These are phyloP conservation scores for Begonia loranthoides DNA, from an alignment of 306 rosid genomes.

Conservation along the genomic window DNA sequence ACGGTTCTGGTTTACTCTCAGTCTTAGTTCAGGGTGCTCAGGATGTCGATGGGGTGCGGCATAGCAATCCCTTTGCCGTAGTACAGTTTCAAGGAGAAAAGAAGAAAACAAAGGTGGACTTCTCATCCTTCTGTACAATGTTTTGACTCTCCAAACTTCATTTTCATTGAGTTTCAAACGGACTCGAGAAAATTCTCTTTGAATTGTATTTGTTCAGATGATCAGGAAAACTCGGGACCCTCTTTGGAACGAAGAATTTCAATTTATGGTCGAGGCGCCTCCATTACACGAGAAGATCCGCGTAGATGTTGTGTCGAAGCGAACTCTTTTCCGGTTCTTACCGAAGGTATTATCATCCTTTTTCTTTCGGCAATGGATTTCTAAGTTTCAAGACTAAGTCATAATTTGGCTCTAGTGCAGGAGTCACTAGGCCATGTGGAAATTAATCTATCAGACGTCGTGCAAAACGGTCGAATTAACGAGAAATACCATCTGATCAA, in stretches of 20 bases:
- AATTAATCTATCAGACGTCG: slow-evolving; percentile 61
- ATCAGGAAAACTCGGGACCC: slow-evolving; percentile 69
- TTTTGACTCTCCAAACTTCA: no score
- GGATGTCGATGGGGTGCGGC: slow-evolving; percentile 69
- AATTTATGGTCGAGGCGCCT: slow-evolving; percentile 83
- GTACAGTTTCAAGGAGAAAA: slow-evolving; percentile 63
- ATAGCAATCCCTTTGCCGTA: slow-evolving; percentile 67
- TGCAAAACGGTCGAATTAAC: slow-evolving; percentile 66
- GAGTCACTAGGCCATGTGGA: slow-evolving; percentile 74
- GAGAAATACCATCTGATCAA: slow-evolving; percentile 57
- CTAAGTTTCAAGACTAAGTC: background rate
- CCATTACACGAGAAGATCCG: slow-evolving; percentile 65
- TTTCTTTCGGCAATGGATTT: background rate
- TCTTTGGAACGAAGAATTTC: slow-evolving; percentile 75
- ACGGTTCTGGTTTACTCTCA: slow-evolving; percentile 69
- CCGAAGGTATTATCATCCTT: slow-evolving; percentile 35
- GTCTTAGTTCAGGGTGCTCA: slow-evolving; percentile 56
- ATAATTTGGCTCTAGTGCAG: slow-evolving; percentile 10
- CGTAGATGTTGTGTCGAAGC: slow-evolving; percentile 62
- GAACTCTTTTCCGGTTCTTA: slow-evolving; percentile 34
- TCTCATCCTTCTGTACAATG: background rate
- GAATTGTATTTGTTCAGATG: slow-evolving; percentile 17
- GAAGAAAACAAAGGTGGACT: slow-evolving; percentile 60
- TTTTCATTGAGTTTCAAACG: no score
- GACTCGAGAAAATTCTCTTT: no score